A percentile compares a stretch with the other conserved stretches of the same genome.
These are phyloP conservation scores for Xylariaceae sp. DNA, from an alignment of 2,329 filamentous ascomycete species.

Conservation along the genomic window DNA sequence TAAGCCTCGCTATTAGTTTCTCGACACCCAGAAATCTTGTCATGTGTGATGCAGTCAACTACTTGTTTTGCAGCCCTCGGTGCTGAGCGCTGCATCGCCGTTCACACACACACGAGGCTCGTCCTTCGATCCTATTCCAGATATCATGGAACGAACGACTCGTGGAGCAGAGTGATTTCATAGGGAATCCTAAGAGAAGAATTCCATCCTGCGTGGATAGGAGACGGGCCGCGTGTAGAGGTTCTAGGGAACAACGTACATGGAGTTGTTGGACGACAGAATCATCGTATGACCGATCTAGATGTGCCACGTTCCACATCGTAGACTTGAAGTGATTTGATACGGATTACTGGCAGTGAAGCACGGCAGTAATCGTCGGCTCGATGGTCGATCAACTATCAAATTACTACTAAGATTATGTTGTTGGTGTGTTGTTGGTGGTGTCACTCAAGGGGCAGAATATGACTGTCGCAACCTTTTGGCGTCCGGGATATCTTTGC, in stretches of 20 bases:
- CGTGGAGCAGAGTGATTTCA: not conserved
- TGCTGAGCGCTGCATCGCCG: not conserved
- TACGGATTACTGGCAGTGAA: not conserved
- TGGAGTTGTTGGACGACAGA: slow-evolving; percentile 23
- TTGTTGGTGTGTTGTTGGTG: slow-evolving; percentile 8
- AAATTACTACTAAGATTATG: slow-evolving; percentile 1
- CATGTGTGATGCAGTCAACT: not conserved
- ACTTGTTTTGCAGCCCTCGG: not conserved
- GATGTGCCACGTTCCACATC: slow-evolving; percentile 28
- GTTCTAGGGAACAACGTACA: slow-evolving; percentile 21
- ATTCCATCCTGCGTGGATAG: not conserved
- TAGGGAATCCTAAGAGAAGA: not conserved
- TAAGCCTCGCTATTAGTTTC: slow-evolving; percentile 19
- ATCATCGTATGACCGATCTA: slow-evolving; percentile 23
- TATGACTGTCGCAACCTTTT: slow-evolving; percentile 13
- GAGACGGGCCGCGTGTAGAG: not conserved
- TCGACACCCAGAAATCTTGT: not conserved
- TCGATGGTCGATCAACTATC: slow-evolving; percentile 2
- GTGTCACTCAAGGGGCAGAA: slow-evolving; percentile 9
- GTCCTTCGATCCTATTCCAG: not conserved
- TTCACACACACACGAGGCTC: not conserved
- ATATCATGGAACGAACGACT: not conserved
- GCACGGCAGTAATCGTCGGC: slow-evolving; percentile 1
- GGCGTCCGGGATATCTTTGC: slow-evolving; percentile 7
- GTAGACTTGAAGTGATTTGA: slow-evolving; percentile 13